Conservation (phyloP, 2,329 filamentous ascomycete species). For the Arthrobotrys pseudoclavata region DNA sequence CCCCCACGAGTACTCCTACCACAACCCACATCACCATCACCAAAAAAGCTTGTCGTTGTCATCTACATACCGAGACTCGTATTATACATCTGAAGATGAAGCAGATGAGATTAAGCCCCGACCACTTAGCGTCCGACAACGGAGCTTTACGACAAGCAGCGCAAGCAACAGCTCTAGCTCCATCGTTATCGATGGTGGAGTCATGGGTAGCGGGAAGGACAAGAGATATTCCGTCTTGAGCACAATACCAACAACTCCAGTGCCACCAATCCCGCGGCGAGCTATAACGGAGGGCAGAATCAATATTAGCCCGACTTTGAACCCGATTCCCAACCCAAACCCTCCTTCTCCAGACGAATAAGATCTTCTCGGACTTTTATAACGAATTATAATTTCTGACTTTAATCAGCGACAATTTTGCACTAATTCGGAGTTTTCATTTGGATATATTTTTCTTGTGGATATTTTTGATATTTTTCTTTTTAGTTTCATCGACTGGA, state of each 20-base stretch:
- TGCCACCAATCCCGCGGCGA: conserved; percentile 39
- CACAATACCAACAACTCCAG: conserved; percentile 5
- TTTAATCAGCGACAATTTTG: conserved; percentile 5
- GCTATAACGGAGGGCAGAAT: conserved; percentile 33
- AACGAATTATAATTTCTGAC: neutral
- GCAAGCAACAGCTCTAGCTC: conserved; percentile 56
- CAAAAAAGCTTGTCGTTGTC: conserved; percentile 26
- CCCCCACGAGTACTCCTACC: conserved; percentile 6
- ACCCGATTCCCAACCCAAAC: conserved; percentile 14
- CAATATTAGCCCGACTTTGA: conserved; percentile 1
- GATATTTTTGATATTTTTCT: conserved; percentile 6
- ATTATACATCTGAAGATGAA: conserved; percentile 57
- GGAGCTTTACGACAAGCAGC: conserved; percentile 44
- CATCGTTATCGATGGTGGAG: conserved; percentile 41
- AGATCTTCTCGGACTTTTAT: neutral
- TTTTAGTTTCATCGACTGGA: conserved; percentile 16
- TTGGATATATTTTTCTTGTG: conserved; percentile 3
- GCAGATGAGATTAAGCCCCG: conserved; percentile 43
- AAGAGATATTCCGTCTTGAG: conserved; percentile 28
- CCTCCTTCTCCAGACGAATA: conserved; percentile 28
- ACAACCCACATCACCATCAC: conserved; percentile 32
- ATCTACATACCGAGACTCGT: conserved; percentile 41
- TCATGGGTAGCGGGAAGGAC: conserved; percentile 12
- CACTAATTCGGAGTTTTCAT: conserved; percentile 20
- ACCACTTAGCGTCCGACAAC: conserved; percentile 50